Conservation (phyloP, 208 protist genomes). For the Crithidia fasciculata region DNA sequence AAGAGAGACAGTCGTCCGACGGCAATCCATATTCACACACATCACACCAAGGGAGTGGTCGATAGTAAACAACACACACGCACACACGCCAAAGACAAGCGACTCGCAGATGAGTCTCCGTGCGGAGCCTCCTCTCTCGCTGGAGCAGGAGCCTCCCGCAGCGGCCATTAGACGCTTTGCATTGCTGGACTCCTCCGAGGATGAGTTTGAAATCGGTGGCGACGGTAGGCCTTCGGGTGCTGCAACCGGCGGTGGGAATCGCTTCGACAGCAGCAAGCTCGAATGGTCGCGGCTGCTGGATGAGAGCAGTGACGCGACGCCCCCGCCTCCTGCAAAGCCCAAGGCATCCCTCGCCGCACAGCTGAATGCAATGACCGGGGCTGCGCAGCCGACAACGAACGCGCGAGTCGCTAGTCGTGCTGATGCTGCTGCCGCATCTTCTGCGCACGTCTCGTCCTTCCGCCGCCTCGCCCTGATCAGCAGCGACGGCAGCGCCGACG, state of each 20-base stretch:
- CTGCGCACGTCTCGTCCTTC: not conserved
- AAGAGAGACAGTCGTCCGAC: too few species aligned
- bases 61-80: not conserved
- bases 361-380: not conserved
- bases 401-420: not conserved
- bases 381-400: too few species aligned
- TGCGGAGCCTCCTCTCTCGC: not conserved
- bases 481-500: constrained; percentile 11
- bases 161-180: constrained; percentile 33
- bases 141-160: constrained; percentile 8
- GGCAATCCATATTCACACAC: too few species aligned
- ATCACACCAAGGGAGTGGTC: too few species aligned
- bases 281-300: constrained; percentile 21
- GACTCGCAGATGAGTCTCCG: not conserved
- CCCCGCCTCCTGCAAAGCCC: not conserved
- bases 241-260: not conserved
- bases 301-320: constrained; percentile 20
- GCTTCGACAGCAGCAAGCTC: constrained; percentile 9
- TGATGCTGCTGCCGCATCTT: not conserved
- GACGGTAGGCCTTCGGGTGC: not conserved
- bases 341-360: not conserved
- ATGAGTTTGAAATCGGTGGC: not conserved
- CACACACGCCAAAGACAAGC: not conserved
- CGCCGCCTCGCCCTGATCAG: not conserved
- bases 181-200: constrained; percentile 27